Conservation (phyloP, 495 filamentous ascomycete species). For the Evernia prunastri region DNA sequence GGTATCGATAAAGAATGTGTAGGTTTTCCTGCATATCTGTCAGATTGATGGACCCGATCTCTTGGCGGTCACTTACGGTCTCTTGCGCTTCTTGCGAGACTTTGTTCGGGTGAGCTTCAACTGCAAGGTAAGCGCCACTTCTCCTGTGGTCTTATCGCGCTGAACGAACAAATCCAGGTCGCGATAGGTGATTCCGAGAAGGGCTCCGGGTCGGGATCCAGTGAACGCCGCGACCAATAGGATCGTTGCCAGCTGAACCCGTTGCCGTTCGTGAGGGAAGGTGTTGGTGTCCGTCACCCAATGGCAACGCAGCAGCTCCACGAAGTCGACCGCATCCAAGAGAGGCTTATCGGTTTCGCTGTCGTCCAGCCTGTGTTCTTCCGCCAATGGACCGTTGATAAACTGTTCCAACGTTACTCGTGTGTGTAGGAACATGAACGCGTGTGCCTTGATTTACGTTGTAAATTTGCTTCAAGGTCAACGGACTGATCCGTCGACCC, state of each 20-base stretch:
- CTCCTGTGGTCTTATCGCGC: conserved; percentile 14
- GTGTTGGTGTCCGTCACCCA: conserved; percentile 17
- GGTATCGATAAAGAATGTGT: conserved; percentile 17
- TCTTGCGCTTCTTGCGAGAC: too few species aligned
- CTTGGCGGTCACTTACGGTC: background rate
- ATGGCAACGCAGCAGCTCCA: conserved; percentile 16
- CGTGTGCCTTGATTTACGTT: background rate
- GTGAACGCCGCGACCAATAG: conserved; percentile 15
- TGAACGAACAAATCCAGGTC: conserved; percentile 16
- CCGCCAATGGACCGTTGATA: conserved; percentile 9
- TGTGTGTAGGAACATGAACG: background rate
- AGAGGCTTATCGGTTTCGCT: conserved; percentile 18
- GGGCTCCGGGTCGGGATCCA: too few species aligned
- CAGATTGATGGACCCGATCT: conserved; percentile 1
- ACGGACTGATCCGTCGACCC: conserved; percentile 10
- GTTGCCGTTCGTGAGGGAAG: conserved; percentile 19
- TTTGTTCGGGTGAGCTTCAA: too few species aligned
- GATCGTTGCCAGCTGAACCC: conserved; percentile 14
- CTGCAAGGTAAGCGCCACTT: conserved; percentile 8
- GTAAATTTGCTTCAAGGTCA: conserved; percentile 1
- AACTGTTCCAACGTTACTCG: conserved; percentile 5
- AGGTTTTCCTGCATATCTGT: too few species aligned
- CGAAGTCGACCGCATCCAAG: conserved; percentile 13
- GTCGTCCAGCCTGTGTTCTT: conserved; percentile 18
- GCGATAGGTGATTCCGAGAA: too few species aligned